These are phyloP conservation scores for Yamadazyma ubonensis DNA, from an alignment of 805 yeast species.

Conservation along the genomic window DNA sequence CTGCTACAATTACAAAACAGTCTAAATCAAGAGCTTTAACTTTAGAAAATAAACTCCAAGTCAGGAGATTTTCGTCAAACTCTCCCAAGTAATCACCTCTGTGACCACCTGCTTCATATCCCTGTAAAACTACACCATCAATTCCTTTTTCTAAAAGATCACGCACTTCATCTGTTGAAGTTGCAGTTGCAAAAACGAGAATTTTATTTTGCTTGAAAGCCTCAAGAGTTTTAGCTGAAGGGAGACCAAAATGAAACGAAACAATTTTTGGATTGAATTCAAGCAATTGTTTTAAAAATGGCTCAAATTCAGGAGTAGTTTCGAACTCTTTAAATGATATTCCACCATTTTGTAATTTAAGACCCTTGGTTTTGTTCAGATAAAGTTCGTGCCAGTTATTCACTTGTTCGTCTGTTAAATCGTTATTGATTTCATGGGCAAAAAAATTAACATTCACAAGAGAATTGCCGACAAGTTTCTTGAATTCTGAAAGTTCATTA, in stretches of 20 bases:
- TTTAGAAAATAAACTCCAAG: conserved; percentile 28
- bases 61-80: conserved; percentile 35
- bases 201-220: conserved; percentile 37
- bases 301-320: conserved; percentile 12
- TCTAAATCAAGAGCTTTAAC: conserved; percentile 17
- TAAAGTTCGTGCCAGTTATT: conserved; percentile 17
- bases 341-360: conserved; percentile 21
- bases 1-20: conserved; percentile 46
- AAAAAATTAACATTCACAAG: conserved; percentile 49
- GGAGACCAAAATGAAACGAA: conserved; percentile 56
- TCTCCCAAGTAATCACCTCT: conserved; percentile 45
- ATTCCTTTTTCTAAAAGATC: conserved; percentile 28
- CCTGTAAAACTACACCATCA: conserved; percentile 55
- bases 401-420: conserved; percentile 16
- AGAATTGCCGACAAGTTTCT: conserved; percentile 9
- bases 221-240: conserved; percentile 29
- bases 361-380: conserved; percentile 7
- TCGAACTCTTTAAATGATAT: conserved; percentile 33
- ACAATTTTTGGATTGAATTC: conserved; percentile 41
- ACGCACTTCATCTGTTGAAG: conserved; percentile 44
- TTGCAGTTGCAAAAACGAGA: conserved; percentile 47
- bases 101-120: conserved; percentile 67
- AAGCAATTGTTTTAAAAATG: conserved; percentile 18
- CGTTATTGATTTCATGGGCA: conserved; percentile 32
- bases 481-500: conserved; percentile 15